Conservation (phyloP, 2,329 filamentous ascomycete species). For the Ramularia endophylla region DNA sequence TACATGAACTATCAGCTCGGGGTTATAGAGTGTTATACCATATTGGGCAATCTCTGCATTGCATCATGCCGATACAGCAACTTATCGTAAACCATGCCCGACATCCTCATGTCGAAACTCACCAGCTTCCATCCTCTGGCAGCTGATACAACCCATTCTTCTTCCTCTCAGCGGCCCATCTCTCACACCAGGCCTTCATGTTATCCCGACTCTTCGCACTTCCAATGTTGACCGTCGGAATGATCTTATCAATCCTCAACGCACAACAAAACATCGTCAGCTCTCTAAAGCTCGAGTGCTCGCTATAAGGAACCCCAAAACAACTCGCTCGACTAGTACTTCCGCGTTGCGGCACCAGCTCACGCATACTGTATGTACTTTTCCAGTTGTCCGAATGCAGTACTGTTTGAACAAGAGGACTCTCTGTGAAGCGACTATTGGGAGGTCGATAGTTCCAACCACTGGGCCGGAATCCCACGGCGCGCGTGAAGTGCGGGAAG, state of each 20-base stretch:
- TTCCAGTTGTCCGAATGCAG: conserved; percentile 68
- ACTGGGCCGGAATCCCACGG: conserved; percentile 86
- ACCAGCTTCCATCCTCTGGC: conserved; percentile 29
- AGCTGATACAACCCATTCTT: conserved; percentile 54
- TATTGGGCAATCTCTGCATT: too few species aligned
- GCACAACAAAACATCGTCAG: conserved; percentile 89
- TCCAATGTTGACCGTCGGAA: conserved; percentile 89
- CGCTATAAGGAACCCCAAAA: conserved; percentile 91
- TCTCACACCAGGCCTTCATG: conserved; percentile 62
- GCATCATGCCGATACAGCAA: too few species aligned
- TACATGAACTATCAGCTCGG: too few species aligned
- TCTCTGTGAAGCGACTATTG: conserved; percentile 55
- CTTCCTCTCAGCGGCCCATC: conserved; percentile 57
- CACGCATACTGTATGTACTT: conserved; percentile 61
- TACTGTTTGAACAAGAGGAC: conserved; percentile 58
- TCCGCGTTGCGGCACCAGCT: conserved; percentile 76
- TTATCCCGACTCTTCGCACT: conserved; percentile 56
- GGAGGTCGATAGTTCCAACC: conserved; percentile 90
- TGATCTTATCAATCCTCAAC: conserved; percentile 77
- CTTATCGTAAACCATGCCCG: too few species aligned
- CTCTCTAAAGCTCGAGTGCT: conserved; percentile 93
- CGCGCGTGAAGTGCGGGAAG: conserved; percentile 73
- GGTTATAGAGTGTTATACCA: too few species aligned
- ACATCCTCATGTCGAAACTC: too few species aligned
- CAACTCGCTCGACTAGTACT: conserved; percentile 77